Evolutionary conservation across 2,329 filamentous ascomycete genomes (phyloP).

Genomic region (Epichloe coenophiala): DNA sequence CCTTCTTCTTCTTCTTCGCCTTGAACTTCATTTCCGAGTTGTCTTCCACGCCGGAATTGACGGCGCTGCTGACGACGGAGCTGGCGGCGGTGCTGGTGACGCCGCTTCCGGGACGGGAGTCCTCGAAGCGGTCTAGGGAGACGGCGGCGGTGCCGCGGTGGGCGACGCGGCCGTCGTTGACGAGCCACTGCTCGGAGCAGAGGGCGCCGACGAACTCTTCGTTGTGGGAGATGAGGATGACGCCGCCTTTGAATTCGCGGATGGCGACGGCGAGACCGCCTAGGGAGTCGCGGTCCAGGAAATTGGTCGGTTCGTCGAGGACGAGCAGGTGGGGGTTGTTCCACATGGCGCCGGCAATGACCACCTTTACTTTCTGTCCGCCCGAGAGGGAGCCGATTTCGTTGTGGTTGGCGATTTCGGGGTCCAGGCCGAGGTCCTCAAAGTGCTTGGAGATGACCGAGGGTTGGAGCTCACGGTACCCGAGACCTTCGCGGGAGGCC

Average conservation of each 20-base stretch:
- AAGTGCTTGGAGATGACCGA: slow-evolving; percentile 96
- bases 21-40: slow-evolving; percentile 73
- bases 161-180: slow-evolving; percentile 74
- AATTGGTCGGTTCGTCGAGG: slow-evolving; percentile 97
- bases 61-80: slow-evolving; percentile 44
- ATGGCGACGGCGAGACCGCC: slow-evolving; percentile 96
- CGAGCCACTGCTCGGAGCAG: slow-evolving; percentile 92
- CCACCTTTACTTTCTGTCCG: slow-evolving; percentile 98
- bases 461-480: slow-evolving; percentile 85
- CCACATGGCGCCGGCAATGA: slow-evolving; percentile 93
- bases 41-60: slow-evolving; percentile 55
- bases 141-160: slow-evolving; percentile 68
- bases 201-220: slow-evolving; percentile 96
- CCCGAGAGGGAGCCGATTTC: slow-evolving; percentile 92
- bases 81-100: slow-evolving; percentile 43
- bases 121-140: slow-evolving; percentile 74
- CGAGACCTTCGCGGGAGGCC: slow-evolving; percentile 93
- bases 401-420: slow-evolving; percentile 98
- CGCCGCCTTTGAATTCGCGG: slow-evolving; percentile 93
- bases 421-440: slow-evolving; percentile 88
- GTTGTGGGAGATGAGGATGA: slow-evolving; percentile 99
- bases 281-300: slow-evolving; percentile 94
- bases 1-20: slow-evolving; percentile 92
- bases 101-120: slow-evolving; percentile 50
- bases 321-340: slow-evolving; percentile 97